Base-by-base conservation (phyloP, 768 basidiomycete species). In the Neoboletus subvelutipes region DNA sequence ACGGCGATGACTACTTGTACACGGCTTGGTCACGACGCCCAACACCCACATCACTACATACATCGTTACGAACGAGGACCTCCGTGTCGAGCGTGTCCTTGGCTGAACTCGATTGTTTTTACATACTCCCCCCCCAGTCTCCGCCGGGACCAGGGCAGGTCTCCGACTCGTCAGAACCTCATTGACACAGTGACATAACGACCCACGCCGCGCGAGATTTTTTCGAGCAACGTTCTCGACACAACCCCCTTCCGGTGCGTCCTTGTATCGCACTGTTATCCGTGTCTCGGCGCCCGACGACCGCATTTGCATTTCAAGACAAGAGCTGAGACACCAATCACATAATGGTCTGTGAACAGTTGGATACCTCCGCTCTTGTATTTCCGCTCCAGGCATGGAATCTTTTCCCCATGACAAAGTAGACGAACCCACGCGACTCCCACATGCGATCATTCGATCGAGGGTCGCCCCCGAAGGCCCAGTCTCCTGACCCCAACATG, bases 401-500 rank as follows among this genome's bases (percentile, higher is more conserved):
- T 5, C 6, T 17, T 12, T 11, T 3, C n/a, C 26, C 26, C 29
- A 15, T 40, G 24, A 31, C 28, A 13, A 9, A 20, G 17, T 18
- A 28, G 7, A 22, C 28, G 53, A 8, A n/a, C 20, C 20, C 28
- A 56, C 50, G 42, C 28, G 6, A 28, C 52, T 43, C 28, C 20
- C 36, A 31, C 36, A 26, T 20, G 26, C 47, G n/a, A 45, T 26
- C 24, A 28, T 17, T 43, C 10, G 41, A 22, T 22, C 34, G 29
- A 17, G 31, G 20, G 20, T 57, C 39, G 12, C 31, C 55, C 31
- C 29, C 9, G 34, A 22, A 29, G 33, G 18, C 12, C 20, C 22
- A 48, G n/a, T n/a, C n/a, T n/a, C n/a, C n/a, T n/a, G n/a, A n/a
- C n/a, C 34, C 18, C 50, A 28, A 42, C 42, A 29, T 58, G 50